Base-by-base conservation (phyloP, 805 yeast species). In the Huiozyma sinensis region DNA sequence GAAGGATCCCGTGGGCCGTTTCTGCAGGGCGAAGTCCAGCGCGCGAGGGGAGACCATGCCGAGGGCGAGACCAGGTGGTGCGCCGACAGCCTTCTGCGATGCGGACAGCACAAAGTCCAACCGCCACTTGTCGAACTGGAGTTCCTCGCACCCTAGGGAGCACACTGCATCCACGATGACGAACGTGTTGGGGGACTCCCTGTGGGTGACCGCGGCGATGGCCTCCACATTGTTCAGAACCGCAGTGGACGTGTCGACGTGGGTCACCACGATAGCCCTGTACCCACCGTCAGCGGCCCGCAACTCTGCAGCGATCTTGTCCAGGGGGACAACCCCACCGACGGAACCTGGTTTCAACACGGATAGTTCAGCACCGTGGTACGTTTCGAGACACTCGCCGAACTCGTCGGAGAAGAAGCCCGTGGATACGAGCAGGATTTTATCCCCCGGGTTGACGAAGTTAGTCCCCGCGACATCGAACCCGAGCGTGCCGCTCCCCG, bases 161-260 rank as follows among this genome's bases (percentile, higher is more conserved):
- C 97, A 92, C 30, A 90, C 97, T 39, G 95, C 95, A 63, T 90
- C 98, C 36, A 90, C 95, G 42, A 87, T 68, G 43, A 90, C 71
- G 48, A 90, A 72, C 27, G 96, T 77, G 30, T 83, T 83, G 43
- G 97, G 97, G 4, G 87, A 75, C 1, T 71, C 66, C 49, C 67
- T 58, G 55, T 78, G 76, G 47, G 84, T 81, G n/a, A 80, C 51
- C 42, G 64, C 66, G 28, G 94, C 65, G 45, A 88, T 71, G 12
- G 70, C 67, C 57, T 76, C 70, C 49, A 90, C 79, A 57, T 84
- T 82, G 38, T 80, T 70, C 36, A 88, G 75, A 36, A 90, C 95
- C n/a, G 95, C 95, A 33, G 97, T 87, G 1, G 96, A 87, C 38
- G 97, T 92, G 64, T 92, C 98, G 34, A 92, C 96, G 55, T 90